Base-by-base conservation (phyloP, 2,329 filamentous ascomycete genomes). In the Cyanodermella asteris region DNA sequence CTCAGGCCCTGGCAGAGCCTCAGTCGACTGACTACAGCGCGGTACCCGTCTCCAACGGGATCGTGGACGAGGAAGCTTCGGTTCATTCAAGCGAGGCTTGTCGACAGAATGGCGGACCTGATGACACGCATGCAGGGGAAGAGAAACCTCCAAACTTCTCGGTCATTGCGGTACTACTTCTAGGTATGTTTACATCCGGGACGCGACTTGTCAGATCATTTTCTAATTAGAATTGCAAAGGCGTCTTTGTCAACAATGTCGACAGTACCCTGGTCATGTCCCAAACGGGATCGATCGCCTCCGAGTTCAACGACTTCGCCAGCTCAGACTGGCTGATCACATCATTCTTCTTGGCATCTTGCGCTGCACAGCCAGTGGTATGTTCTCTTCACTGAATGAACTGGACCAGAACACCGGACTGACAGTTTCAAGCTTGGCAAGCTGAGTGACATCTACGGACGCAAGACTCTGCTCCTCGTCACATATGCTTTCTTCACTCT, bases 201-300 rank as follows among this genome's bases (percentile, higher is more conserved):
- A n/a, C n/a, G n/a, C n/a, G n/a, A n/a, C n/a, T n/a, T n/a, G n/a
- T n/a, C n/a, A n/a, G n/a, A n/a, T n/a, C n/a, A n/a, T n/a, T n/a
- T n/a, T n/a, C n/a, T n/a, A n/a, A n/a, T n/a, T n/a, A n/a, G n/a
- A n/a, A n/a, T n/a, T n/a, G n/a, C n/a, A n/a, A n/a, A 36, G 34
- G 34, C 13, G 32, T 30, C 16, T 34, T 35, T 23, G 11, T 34
- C 10, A 26, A 34, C 3, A 28, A 20, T 17, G 34, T 15, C 18
- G 34, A 32, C 22, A 18, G 22, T 7, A 31, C 28, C 5, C 15
- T 36, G n/a, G 29, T 36, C 8, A 19, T 30, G 7, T 24, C 29
- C 4, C 29, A 26, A 5, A 31, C 34, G 17, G 24, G 25, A 9
- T 18, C 24, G 6, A 34, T 35, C 13, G 22, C 33, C 3, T 35